Percentiles rank a stretch among this genome's conserved stretches.
Evolutionary conservation across 352 stramenopile genomes (phyloP).

Genomic region (Aphanomyces invadans): DNA sequence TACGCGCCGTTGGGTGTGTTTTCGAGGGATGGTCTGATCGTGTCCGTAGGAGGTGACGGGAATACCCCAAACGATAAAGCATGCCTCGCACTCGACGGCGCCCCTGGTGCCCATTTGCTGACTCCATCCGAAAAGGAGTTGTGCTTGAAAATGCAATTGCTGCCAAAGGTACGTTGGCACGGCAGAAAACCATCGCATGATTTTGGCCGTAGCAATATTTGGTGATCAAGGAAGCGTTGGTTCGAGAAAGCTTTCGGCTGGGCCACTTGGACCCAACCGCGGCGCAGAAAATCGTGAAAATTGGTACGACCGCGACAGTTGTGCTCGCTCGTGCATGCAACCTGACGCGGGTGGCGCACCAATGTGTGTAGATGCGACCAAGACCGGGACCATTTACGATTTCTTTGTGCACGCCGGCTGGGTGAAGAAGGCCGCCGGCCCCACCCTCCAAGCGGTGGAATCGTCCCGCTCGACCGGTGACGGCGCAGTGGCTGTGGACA

Average conservation of each 20-base stretch:
- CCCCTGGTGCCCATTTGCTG: constrained; percentile 81
- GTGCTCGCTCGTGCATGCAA: neutral
- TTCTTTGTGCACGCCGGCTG: constrained; percentile 87
- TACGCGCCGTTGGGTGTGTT: neutral
- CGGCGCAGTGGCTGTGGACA: neutral
- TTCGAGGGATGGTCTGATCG: neutral
- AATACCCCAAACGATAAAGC: neutral
- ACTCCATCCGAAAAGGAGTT: constrained; percentile 86
- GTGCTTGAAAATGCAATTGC: constrained; percentile 83
- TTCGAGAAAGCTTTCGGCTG: constrained; percentile 80
- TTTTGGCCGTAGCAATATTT: constrained; percentile 78
- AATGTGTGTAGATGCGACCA: constrained; percentile 56
- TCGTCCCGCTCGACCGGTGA: neutral
- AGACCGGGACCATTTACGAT: constrained; percentile 81
- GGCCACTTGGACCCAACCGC: constrained; percentile 68
- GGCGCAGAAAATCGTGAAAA: constrained; percentile 85
- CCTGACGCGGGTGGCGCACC: neutral
- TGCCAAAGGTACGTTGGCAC: constrained; percentile 74
- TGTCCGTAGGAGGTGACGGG: neutral
- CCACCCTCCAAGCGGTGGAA: neutral
- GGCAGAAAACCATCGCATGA: too few relatives aligned
- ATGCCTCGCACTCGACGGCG: constrained; percentile 64
- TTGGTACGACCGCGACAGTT: constrained; percentile 68
- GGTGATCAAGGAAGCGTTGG: constrained; percentile 91
- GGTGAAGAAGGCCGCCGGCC: constrained; percentile 40